Evolutionary conservation across 2,329 filamentous ascomycete species (phyloP).

Genomic region (Dothistroma pini): DNA sequence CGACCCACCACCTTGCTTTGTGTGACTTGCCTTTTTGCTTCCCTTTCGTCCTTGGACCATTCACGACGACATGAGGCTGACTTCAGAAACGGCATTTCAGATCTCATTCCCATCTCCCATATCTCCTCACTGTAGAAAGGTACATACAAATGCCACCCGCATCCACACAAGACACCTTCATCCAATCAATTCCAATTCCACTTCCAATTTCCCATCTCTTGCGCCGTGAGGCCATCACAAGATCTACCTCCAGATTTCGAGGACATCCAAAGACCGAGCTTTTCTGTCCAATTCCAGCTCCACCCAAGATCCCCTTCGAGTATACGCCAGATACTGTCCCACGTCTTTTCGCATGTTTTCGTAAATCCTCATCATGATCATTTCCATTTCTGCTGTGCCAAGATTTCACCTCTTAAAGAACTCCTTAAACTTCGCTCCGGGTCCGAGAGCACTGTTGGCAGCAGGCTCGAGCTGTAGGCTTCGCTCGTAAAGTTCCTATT

Average conservation of each 20-base stretch:
- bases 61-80: too few species aligned
- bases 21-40: too few species aligned
- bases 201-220: not conserved
- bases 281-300: not conserved
- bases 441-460: conserved; percentile 32
- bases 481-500: conserved; percentile 56
- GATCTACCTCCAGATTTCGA: not conserved
- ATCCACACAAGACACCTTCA: not conserved
- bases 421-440: conserved; percentile 39
- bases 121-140: not conserved
- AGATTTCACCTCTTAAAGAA: conserved; percentile 47
- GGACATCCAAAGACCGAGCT: not conserved
- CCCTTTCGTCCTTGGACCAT: too few species aligned
- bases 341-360: not conserved
- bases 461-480: conserved; percentile 52
- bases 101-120: not conserved
- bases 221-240: not conserved
- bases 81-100: too few species aligned
- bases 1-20: too few species aligned
- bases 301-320: not conserved
- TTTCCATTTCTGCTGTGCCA: not conserved
- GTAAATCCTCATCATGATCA: not conserved
- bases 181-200: not conserved
- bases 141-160: not conserved
- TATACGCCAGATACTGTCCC: not conserved